Evolutionary conservation across 441 rosid genomes (phyloP), one percentile per base, ranked within the genome.

Genomic region (Euphorbia celastroides): DNA sequence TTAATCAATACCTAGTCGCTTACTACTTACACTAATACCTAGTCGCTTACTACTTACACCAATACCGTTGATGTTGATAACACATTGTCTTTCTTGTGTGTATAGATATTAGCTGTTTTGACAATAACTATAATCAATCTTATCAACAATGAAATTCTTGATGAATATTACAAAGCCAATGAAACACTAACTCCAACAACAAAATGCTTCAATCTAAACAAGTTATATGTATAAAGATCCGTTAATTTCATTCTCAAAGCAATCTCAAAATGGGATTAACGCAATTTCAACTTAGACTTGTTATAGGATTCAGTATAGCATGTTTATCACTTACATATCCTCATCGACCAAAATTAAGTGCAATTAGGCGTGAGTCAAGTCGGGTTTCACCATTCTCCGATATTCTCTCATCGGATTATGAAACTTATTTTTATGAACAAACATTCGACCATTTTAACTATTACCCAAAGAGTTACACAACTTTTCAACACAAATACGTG

Each of bases 401-500:
- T 34, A 34, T 34, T 13, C 46, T 60, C 30, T 63, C 70, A 23
- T 56, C 62, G 17, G 75, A 70, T 5, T 70, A 50, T 38, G 54
- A 63, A 64, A 17, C 46, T 5, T 57, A 67, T 38, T 60, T 68
- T 63, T 80, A 65, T 68, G 36, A 62, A 2, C 84, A 83, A 23
- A 77, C 83, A 3, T 67, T 78, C 0, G 81, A 83, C 67, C 84
- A 83, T 68, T 83, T 83, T 72, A 80, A 67, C 59, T 78, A 70
- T 32, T 66, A 70, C 16, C 83, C 80, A 2, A 77, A 76, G 62
- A 80, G 81, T 65, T 78, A 80, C 61, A 65, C 63, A 13, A 77
- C 81, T 26, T 83, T 80, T 32, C 70, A 57, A 27, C 84, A 78
- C 11, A 75, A 69, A 62, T 80, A 76, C 26, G 31, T 75, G 6